Evolutionary conservation across 352 stramenopile species (phyloP).

Genomic region (Phytophthora meadii): DNA sequence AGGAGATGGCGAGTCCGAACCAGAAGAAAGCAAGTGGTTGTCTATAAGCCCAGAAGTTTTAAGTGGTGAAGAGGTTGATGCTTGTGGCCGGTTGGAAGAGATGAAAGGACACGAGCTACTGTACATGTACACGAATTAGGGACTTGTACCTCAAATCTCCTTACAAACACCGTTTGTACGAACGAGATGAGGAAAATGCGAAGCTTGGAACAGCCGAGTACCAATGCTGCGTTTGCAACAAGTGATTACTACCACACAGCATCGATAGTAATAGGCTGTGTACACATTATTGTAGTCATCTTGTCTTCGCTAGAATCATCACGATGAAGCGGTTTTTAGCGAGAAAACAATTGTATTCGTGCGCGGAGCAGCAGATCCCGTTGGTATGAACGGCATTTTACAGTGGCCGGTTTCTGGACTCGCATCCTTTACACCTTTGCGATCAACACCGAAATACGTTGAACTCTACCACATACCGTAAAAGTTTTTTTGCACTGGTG

Average conservation of each 20-base stretch:
- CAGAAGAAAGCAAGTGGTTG: conserved; percentile 12
- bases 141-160: neutral
- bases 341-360: conserved; percentile 7
- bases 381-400: conserved; percentile 22
- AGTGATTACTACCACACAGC: neutral
- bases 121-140: neutral
- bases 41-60: neutral
- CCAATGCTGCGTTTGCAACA: no score
- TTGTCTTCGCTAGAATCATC: neutral
- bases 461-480: no score
- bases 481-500: no score
- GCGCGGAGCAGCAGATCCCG: conserved; percentile 11
- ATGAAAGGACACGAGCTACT: neutral
- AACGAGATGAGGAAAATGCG: neutral
- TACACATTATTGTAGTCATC: no score
- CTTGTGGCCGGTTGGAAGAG: neutral
- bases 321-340: neutral
- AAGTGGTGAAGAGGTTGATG: conserved; percentile 3
- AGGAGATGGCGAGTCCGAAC: conserved; percentile 6
- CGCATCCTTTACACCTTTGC: conserved; percentile 24
- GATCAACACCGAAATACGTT: conserved; percentile 16
- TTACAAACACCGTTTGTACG: conserved; percentile 1
- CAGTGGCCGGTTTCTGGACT: conserved; percentile 15
- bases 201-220: no score
- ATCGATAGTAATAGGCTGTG: neutral